Evolutionary conservation across 805 yeast species (phyloP).

Genomic region (Monosporozyma siamensis): DNA sequence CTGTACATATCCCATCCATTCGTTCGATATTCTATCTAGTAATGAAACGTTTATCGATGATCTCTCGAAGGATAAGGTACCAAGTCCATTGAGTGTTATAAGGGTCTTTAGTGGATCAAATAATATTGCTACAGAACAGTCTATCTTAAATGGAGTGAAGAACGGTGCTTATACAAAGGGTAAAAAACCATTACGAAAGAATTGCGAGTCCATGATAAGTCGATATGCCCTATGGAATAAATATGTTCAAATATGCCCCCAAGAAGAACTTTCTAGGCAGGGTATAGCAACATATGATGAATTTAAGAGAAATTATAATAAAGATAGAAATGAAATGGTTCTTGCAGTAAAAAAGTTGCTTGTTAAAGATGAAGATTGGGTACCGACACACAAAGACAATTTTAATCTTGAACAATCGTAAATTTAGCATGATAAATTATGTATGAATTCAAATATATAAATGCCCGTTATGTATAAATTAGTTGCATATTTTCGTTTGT

Average conservation of each 20-base stretch:
- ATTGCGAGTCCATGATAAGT: slow-evolving; percentile 30
- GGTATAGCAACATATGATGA: neutral
- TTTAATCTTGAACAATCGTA: slow-evolving; percentile 14
- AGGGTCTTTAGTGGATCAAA: slow-evolving; percentile 8
- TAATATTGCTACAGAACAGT: slow-evolving; percentile 18
- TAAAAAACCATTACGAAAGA: slow-evolving; percentile 34
- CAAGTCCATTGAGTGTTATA: slow-evolving; percentile 17
- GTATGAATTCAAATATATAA: too few relatives aligned
- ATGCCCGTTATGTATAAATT: too few relatives aligned
- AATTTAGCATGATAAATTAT: too few relatives aligned
- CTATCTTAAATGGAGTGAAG: slow-evolving; percentile 48
- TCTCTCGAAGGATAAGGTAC: slow-evolving; percentile 8
- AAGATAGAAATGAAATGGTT: slow-evolving; percentile 28
- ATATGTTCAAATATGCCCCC: slow-evolving; percentile 7
- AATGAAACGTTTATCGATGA: slow-evolving; percentile 14
- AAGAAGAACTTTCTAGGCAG: neutral
- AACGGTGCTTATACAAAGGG: slow-evolving; percentile 45
- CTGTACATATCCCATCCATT: slow-evolving; percentile 1
- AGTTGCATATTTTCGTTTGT: too few relatives aligned
- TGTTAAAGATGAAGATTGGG: slow-evolving; percentile 38
- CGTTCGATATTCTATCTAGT: slow-evolving; percentile 5
- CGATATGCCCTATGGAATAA: slow-evolving; percentile 22
- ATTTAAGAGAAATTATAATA: neutral
- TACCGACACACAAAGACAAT: slow-evolving; percentile 37
- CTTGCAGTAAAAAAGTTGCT: slow-evolving; percentile 18